Evolutionary conservation across 495 filamentous ascomycete genomes (phyloP).

Genomic region (Patellaria atrata): DNA sequence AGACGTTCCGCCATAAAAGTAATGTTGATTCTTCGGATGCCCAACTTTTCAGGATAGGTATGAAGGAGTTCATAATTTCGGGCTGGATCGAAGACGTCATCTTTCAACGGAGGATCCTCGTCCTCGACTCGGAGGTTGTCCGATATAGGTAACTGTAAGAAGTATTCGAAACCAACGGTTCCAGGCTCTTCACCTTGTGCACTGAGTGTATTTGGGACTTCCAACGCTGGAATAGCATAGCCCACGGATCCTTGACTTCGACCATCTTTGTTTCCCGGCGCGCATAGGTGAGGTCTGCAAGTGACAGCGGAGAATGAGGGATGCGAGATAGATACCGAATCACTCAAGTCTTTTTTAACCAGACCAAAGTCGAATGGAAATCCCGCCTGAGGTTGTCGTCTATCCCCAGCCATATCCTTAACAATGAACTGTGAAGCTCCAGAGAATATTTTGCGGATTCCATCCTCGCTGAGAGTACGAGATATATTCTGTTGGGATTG

Average conservation of each 20-base stretch:
- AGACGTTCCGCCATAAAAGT: slow-evolving; percentile 34
- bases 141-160: slow-evolving; percentile 50
- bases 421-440: slow-evolving; percentile 62
- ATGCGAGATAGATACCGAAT: slow-evolving; percentile 36
- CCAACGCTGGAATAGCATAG: slow-evolving; percentile 44
- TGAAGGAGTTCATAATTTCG: slow-evolving; percentile 22
- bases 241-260: slow-evolving; percentile 23
- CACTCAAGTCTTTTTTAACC: slow-evolving; percentile 45
- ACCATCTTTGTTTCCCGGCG: slow-evolving; percentile 18
- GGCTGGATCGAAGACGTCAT: slow-evolving; percentile 10
- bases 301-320: slow-evolving; percentile 35
- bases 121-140: slow-evolving; percentile 38
- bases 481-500: too few relatives aligned
- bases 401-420: slow-evolving; percentile 34
- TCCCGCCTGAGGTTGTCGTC: slow-evolving; percentile 47
- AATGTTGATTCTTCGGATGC: slow-evolving; percentile 32
- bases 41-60: slow-evolving; percentile 25
- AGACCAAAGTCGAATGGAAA: slow-evolving; percentile 58
- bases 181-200: slow-evolving; percentile 59
- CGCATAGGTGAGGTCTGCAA: slow-evolving; percentile 33
- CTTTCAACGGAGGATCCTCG: slow-evolving; percentile 16
- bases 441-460: slow-evolving; percentile 56
- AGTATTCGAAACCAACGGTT: slow-evolving; percentile 59
- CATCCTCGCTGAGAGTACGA: slow-evolving; percentile 39
- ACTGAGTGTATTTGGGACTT: slow-evolving; percentile 60